Evolutionary conservation across 2,329 filamentous ascomycete genomes (phyloP), one percentile per base, ranked within the genome.

Genomic region (Aureobasidium zeae): DNA sequence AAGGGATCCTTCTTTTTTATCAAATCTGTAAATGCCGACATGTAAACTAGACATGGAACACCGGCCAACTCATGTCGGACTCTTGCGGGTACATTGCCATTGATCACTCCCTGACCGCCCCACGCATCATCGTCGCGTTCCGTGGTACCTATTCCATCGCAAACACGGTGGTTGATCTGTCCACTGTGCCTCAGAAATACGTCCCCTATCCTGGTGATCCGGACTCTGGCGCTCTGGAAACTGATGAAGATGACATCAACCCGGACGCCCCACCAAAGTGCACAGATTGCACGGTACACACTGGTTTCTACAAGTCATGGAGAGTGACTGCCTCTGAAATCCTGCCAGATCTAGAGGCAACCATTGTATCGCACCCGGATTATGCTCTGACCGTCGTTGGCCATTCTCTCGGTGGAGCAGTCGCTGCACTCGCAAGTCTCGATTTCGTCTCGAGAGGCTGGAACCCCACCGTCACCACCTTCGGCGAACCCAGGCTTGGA

Each of bases 71-170:
- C 21, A 71, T 95, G 56, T 83, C 81, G 49, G 91, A 96, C 63
- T 93, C 85, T 53, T 95, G 87, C 62, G 91, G 91, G 48, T 98
- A 94, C 63, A 79, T 96, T 45, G 88, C 85, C 0, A 68, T 96
- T n/a, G 88, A 91, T 50, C 83, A 93, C 57, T 53, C 65, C 3
- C 73, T 73, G 2, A 68, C 66, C 4, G 60, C 66, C 15, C 71
- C 72, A 33, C 72, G 79, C 46, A 83, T 98, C 45, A 70, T 96
- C 33, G 75, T 96, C 26, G 88, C 87, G 7, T 96, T 96, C 57
- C 79, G 91, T 34, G 91, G 91, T 17, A 96, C 91, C 11, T 95
- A 96, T 64, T 94, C 87, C 52, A 74, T 98, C 55, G 76, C 86
- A 42, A 94, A 96, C 61, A 88, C 88, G 10, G 81, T 98, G 49